Percentiles rank a stretch among this genome's conserved stretches.
These are phyloP conservation scores for Tephrocybe rancida DNA, from an alignment of 768 basidiomycete species.

Conservation along the genomic window DNA sequence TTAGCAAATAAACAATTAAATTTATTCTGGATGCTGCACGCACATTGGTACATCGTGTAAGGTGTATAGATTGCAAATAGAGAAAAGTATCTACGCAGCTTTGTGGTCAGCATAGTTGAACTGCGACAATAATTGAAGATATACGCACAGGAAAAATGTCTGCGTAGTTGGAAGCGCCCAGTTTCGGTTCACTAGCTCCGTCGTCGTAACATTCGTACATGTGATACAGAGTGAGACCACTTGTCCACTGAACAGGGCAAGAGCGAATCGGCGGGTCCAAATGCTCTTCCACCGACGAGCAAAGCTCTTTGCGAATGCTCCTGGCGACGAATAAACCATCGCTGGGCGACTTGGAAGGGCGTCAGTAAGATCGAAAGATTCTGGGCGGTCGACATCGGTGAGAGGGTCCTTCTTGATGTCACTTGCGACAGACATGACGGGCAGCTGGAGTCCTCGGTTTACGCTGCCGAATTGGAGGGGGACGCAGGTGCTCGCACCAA, in stretches of 20 bases:
- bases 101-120: neutral
- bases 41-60: conserved; percentile 88
- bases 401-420: conserved; percentile 18
- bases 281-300: conserved; percentile 68
- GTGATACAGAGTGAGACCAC: conserved; percentile 87
- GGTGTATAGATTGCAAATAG: conserved; percentile 80
- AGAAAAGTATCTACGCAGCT: conserved; percentile 66
- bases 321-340: conserved; percentile 65
- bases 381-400: conserved; percentile 10
- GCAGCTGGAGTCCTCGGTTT: neutral
- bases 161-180: conserved; percentile 83
- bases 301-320: conserved; percentile 55
- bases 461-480: neutral
- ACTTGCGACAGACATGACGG: conserved; percentile 10
- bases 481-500: neutral
- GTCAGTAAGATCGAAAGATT: conserved; percentile 8
- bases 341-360: conserved; percentile 46
- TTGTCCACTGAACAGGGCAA: conserved; percentile 77
- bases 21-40: conserved; percentile 23
- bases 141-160: conserved; percentile 76
- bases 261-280: conserved; percentile 75
- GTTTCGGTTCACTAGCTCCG: conserved; percentile 67
- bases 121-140: neutral
- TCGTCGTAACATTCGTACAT: conserved; percentile 86
- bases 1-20: conserved; percentile 2